Percentiles rank a stretch among this genome's conserved stretches.
Evolutionary conservation across 2,329 filamentous ascomycete species (phyloP).

Genomic region (Ciborinia camelliae): DNA sequence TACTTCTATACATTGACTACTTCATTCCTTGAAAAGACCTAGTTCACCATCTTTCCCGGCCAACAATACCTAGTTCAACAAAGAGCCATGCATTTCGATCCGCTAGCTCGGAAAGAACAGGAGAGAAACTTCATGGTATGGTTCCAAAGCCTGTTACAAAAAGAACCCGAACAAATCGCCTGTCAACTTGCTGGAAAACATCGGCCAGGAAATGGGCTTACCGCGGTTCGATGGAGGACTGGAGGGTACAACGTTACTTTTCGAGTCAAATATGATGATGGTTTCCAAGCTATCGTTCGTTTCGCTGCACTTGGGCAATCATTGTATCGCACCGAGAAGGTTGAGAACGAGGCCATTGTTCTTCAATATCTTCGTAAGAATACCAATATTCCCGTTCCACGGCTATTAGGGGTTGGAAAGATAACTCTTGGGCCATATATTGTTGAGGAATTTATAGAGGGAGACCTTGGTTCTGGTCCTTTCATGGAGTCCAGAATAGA

Average conservation of each 20-base stretch:
- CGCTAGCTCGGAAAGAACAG: background rate
- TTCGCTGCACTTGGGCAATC: slow-evolving; percentile 35
- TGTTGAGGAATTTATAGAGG: slow-evolving; percentile 38
- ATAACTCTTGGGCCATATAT: slow-evolving; percentile 37
- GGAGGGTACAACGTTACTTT: background rate
- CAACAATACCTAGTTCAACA: background rate
- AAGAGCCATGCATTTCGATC: background rate
- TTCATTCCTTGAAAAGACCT: background rate
- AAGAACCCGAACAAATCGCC: background rate
- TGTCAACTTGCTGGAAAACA: background rate
- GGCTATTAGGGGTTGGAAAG: background rate
- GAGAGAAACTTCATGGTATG: background rate
- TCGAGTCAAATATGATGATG: background rate
- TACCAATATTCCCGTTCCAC: slow-evolving; percentile 32
- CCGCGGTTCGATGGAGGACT: background rate
- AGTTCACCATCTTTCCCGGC: background rate
- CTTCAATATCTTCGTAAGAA: slow-evolving; percentile 26
- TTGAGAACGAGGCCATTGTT: slow-evolving; percentile 32
- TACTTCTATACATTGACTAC: background rate
- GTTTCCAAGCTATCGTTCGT: slow-evolving; percentile 3
- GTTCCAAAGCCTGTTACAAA: background rate
- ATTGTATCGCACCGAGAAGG: slow-evolving; percentile 34
- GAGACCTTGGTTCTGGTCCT: slow-evolving; percentile 32
- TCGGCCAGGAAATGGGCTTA: background rate
- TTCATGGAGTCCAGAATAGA: slow-evolving; percentile 26